Evolutionary conservation across 2,329 filamentous ascomycete species (phyloP), one percentile per base, ranked within the genome.

Genomic region (Keithomyces neogunnii): DNA sequence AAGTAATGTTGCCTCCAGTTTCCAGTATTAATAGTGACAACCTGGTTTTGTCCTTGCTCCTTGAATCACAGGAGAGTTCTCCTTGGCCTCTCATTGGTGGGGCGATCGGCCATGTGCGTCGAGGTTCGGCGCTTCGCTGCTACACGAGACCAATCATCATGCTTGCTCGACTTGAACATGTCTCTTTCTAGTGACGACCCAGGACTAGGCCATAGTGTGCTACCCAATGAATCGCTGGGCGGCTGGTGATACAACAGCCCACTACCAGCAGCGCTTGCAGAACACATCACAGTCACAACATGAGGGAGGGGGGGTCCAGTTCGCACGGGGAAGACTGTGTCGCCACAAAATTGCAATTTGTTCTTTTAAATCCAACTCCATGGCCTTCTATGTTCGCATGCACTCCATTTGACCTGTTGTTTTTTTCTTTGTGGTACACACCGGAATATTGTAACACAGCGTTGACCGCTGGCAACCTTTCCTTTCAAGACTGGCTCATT

Each of bases 51-150:
- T n/a, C 10, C 26, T 11, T 13, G 19, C 6, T 39, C 26, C 47
- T 26, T 28, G 4, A 5, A 26, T 13, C 32, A 33, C 40, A 51
- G 36, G n/a, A 48, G 9, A 11, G 30, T 3, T 13, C 39, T 45
- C 4, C 6, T 45, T 48, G 48, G 35, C 49, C 4, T 43, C 52
- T 58, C 48, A 66, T 66, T 65, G 64, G 64, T 47, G 42, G 51
- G 48, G 51, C 56, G 49, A 59, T 55, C 58, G 57, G 51, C 48
- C 35, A 51, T 19, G 49, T 52, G 54, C 50, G 50, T 56, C 50
- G 47, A 43, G 49, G 55, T 55, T 59, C 56, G 57, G 64, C 64
- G 64, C 63, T 66, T 66, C 60, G 57, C 58, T 48, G 45, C 47
- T 26, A 39, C 40, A 26, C 42, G 47, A 48, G 53, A 47, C 64